Evolutionary conservation across 441 rosid genomes (phyloP).

Genomic region (Pelargonium citronellum): DNA sequence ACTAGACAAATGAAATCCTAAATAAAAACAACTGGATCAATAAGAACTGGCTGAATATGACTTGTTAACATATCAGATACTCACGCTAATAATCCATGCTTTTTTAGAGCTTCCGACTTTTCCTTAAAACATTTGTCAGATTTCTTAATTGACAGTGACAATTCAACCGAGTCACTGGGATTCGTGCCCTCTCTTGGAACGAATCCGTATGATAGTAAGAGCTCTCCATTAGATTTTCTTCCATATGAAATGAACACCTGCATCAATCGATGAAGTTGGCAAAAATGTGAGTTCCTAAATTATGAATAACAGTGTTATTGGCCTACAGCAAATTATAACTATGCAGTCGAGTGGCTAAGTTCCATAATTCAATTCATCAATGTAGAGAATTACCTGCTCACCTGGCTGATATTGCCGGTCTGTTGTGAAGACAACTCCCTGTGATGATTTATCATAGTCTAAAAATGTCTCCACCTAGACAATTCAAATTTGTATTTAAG

Average conservation of each 20-base stretch:
- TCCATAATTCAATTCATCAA: not conserved
- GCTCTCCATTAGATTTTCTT: constrained; percentile 87
- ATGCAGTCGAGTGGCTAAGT: not conserved
- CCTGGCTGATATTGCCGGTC: constrained; percentile 87
- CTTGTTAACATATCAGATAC: constrained; percentile 14
- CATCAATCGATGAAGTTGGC: constrained; percentile 21
- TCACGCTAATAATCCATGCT: constrained; percentile 79
- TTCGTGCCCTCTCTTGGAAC: constrained; percentile 92
- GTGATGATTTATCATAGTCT: constrained; percentile 81
- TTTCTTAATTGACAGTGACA: constrained; percentile 62
- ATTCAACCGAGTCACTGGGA: constrained; percentile 83
- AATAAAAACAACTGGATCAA: not conserved
- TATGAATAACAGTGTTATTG: not conserved
- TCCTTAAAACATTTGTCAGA: constrained; percentile 69
- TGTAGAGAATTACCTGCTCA: constrained; percentile 72
- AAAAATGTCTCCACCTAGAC: constrained; percentile 79
- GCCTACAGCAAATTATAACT: not conserved
- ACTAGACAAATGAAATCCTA: not conserved
- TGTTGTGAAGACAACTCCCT: constrained; percentile 75
- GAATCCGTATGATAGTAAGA: constrained; percentile 85
- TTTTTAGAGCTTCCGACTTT: constrained; percentile 67
- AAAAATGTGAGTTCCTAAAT: not conserved
- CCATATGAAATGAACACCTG: constrained; percentile 99
- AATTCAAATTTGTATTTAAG: constrained; percentile 18
- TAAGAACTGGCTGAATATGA: not conserved